Conservation (phyloP, 495 filamentous ascomycete species). For the Cryomyces minteri region DNA sequence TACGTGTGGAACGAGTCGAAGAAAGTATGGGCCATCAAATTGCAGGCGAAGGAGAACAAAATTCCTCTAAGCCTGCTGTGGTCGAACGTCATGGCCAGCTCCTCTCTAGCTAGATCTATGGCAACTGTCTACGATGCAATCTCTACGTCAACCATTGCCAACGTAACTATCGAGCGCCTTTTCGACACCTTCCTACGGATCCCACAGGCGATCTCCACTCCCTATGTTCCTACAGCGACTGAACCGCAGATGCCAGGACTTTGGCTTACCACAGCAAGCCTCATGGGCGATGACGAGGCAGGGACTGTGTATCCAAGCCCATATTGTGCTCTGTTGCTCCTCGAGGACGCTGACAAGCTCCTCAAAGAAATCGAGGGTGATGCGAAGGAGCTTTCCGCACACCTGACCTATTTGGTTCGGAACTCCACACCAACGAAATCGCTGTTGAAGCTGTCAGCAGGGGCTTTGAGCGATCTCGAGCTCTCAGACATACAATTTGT, state of each 20-base stretch:
- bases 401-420: constrained; percentile 68
- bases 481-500: constrained; percentile 65
- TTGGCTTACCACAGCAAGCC: constrained; percentile 70
- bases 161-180: constrained; percentile 36
- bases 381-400: constrained; percentile 43
- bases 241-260: constrained; percentile 52
- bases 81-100: constrained; percentile 51
- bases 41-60: constrained; percentile 52
- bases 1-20: constrained; percentile 82
- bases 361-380: constrained; percentile 68
- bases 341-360: constrained; percentile 69
- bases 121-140: constrained; percentile 64
- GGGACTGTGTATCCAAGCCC: constrained; percentile 49
- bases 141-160: constrained; percentile 66
- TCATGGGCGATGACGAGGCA: constrained; percentile 47
- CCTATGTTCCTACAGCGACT: constrained; percentile 47
- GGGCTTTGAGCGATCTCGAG: constrained; percentile 26
- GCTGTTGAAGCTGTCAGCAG: constrained; percentile 27
- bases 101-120: constrained; percentile 69
- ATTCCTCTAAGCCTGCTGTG: constrained; percentile 38
- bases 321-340: constrained; percentile 70
- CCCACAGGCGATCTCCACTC: constrained; percentile 56
- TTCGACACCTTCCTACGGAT: constrained; percentile 72
- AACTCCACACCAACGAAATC: constrained; percentile 71
- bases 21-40: constrained; percentile 55